These are phyloP conservation scores for Lithohypha guttulata DNA, from an alignment of 2,329 filamentous ascomycete species.

Conservation along the genomic window DNA sequence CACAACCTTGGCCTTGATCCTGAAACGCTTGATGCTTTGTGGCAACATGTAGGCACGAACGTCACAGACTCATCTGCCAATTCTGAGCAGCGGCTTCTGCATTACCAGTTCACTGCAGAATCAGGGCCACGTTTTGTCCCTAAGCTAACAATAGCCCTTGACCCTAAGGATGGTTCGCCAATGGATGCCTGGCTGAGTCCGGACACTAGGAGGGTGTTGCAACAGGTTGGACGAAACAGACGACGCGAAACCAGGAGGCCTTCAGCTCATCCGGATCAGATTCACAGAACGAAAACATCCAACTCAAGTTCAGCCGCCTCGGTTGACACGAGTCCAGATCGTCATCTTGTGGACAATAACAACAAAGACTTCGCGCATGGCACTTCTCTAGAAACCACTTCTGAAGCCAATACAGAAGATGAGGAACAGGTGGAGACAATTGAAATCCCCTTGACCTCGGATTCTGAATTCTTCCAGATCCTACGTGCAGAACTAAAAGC, in stretches of 20 bases:
- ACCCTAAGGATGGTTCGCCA: constrained; percentile 54
- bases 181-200: constrained; percentile 59
- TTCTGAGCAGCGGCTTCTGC: constrained; percentile 29
- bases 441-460: constrained; percentile 67
- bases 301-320: background rate
- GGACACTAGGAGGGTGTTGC: constrained; percentile 53
- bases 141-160: constrained; percentile 59
- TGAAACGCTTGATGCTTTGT: constrained; percentile 58
- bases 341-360: no score
- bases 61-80: constrained; percentile 1
- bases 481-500: constrained; percentile 60
- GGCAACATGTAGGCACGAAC: constrained; percentile 38
- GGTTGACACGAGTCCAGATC: constrained; percentile 1
- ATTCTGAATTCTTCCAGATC: constrained; percentile 68
- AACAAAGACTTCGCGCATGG: background rate
- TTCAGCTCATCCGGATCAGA: background rate
- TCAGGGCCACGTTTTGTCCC: constrained; percentile 45
- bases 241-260: background rate
- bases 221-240: constrained; percentile 36
- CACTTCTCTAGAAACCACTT: background rate
- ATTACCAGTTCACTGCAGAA: constrained; percentile 45
- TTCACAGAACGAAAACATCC: background rate
- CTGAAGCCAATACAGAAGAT: background rate
- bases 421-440: constrained; percentile 36
- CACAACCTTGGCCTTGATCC: constrained; percentile 59